Evolutionary conservation across 805 yeast genomes (phyloP), one percentile per base, ranked within the genome.

Genomic region (Starmerella tilneyi): DNA sequence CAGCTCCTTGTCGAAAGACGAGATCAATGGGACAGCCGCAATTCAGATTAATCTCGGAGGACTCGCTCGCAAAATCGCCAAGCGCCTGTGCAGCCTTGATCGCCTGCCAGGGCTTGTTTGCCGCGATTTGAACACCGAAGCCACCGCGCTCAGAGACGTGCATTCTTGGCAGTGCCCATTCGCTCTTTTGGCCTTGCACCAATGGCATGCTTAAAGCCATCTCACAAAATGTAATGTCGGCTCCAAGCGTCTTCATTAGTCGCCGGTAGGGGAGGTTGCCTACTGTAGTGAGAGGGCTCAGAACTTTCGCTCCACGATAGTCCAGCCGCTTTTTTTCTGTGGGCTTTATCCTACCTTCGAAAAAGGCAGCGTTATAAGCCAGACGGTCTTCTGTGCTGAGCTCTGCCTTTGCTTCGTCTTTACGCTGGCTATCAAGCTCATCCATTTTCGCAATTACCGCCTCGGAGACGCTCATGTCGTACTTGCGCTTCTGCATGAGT

Each of bases 21-120:
- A 92, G 71, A 61, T 94, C 98, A 54, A 92, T 92, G 13, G 99
- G 99, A 63, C 99, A 92, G 2, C 99, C 99, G 59, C 94, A 81
- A 65, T 92, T 92, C 57, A 92, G 72, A 61, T 92, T 92, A 52
- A 92, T 68, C 59, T 92, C 97, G 24, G 81, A 74, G n/a, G 82
- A 75, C 46, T 72, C 62, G 12, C 77, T 67, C 19, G 81, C 72
- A 42, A 74, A 72, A 46, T 72, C 70, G 15, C 74, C 67, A 19
- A 84, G 65, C 8, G 80, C 78, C 62, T 92, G 96, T n/a, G 92
- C 79, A 2, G 95, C 94, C 62, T 85, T 85, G 22, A 85, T 75
- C 2, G 94, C 94, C 56, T 86, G 94, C 94, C 94, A 85, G 47
- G 83, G 85, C 63, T 88, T 88, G 13, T 86, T 69, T 19, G 94